Evolutionary conservation across 2,329 filamentous ascomycete species (phyloP), one percentile per base, ranked within the genome.

Genomic region (Colletotrichum sp.): DNA sequence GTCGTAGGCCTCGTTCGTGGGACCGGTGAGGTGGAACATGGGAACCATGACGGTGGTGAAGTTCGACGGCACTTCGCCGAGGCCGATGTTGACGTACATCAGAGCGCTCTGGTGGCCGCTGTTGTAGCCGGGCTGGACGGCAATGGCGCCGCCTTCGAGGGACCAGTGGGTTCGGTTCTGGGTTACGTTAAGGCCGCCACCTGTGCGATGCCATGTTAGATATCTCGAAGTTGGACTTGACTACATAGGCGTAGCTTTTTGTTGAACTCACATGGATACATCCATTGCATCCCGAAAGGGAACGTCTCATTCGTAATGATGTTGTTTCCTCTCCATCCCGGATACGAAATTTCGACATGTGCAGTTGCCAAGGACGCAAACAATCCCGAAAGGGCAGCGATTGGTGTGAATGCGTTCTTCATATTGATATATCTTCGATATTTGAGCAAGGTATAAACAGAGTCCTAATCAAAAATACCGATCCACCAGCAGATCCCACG

Each of bases 111-210:
- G 81, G 81, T 95, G 93, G 68, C 94, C 93, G 52, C 88, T 88
- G 84, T 94, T 95, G 93, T 93, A 95, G 78, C 93, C 94, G 1
- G 93, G 94, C 81, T 95, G 93, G 67, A 95, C 82, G 18, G 92
- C 88, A 69, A 95, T 80, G 8, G 92, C 93, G 57, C 94, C 94
- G 68, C 93, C 93, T 62, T 83, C 86, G 66, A 93, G 81, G 9
- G 94, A 93, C 93, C 93, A 95, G 82, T 91, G 89, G 4, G 94
- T 95, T 69, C 94, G 91, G 83, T 95, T 95, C 44, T 83, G 86
- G 0, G 92, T 91, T n/a, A 88, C 89, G 57, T 90, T 88, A 87
- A 95, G 91, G 62, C 94, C 94, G 72, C 94, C 94, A 81, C 94
- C 93, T 95, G 5, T 44, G 10, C 6, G 8, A 44, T 18, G 5